A percentile compares a stretch with the other conserved stretches of the same genome.
phyloP scores from a whole-genome alignment of 2,329 filamentous ascomycete genomes.

The Sphaerulina vaccinii region DNA sequence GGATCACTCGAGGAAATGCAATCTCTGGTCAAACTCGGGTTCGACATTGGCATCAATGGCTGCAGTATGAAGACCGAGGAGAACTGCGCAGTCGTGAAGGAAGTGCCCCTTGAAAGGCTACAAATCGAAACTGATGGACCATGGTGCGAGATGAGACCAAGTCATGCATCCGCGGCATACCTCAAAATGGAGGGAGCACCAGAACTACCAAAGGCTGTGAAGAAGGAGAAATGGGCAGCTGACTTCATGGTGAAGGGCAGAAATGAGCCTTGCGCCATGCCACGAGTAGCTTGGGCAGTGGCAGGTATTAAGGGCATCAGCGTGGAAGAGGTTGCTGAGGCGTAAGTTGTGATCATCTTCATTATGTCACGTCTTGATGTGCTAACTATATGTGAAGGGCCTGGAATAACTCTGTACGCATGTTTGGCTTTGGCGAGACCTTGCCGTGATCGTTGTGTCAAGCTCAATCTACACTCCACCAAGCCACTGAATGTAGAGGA shows the following conservation, averaged over 20 bases:
- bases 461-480: neutral
- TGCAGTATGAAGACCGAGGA: constrained; percentile 94
- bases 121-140: constrained; percentile 98
- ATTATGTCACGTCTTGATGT: constrained; percentile 3
- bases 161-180: constrained; percentile 79
- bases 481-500: neutral
- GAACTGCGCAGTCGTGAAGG: constrained; percentile 80
- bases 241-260: constrained; percentile 90
- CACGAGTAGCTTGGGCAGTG: constrained; percentile 82
- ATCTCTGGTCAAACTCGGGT: constrained; percentile 72
- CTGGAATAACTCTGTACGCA: constrained; percentile 75
- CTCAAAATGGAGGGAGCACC: constrained; percentile 60
- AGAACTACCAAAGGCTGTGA: constrained; percentile 75
- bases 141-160: constrained; percentile 91
- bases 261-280: constrained; percentile 88
- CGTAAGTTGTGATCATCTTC: constrained; percentile 46
- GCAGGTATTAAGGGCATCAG: constrained; percentile 78
- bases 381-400: constrained; percentile 49
- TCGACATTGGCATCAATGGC: constrained; percentile 93
- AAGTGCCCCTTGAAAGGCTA: constrained; percentile 73
- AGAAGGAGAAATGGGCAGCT: constrained; percentile 92
- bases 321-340: constrained; percentile 81
- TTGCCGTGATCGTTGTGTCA: neutral
- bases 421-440: constrained; percentile 69
- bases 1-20: constrained; percentile 82